Base-by-base conservation (phyloP, 257 asterid genomes). In the Solanum chilense region DNA sequence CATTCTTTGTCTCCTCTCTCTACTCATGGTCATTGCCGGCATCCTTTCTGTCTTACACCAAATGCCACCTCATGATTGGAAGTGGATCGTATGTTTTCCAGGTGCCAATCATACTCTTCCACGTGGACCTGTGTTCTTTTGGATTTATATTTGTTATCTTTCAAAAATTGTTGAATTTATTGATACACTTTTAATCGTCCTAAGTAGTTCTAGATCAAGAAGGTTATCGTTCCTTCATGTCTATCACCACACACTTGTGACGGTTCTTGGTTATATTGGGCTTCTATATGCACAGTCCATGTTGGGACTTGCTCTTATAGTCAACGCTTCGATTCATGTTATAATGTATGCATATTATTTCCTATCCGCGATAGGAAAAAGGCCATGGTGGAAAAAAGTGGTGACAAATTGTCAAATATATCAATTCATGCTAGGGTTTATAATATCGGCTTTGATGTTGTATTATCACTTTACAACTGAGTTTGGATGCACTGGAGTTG, bases 141-240 rank as follows among this genome's bases (percentile, higher is more conserved):
- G 98, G 98, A 94, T 93, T 33, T 94, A 95, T 87, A 90, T 95
- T 3, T 95, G 91, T 90, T 95, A 94, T 88, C 91, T 96, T 86
- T 94, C 98, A 58, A 95, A 95, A 86, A 91, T 93, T 78, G 91
- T 95, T 14, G 99, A 96, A 85, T 93, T 94, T 91, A 3, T 91
- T 12, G 99, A 96, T 89, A 96, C 99, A 6, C 89, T 93, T 13
- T 75, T 96, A 16, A 94, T 96, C 77, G 87, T 96, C 33, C 64
- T 91, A 20, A 86, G 94, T 44, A 93, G 90, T 3, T 90, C 97
- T 16, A 75, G 94, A 7, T 29, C 90, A 1, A 89, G 95, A n/a
- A 78, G 99, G 87, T 93, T 96, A 9, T 89, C 98, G 64, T 95
- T 96, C 94, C 96, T 96, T 90, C 99, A 96, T 90, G 97, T 96